Evolutionary conservation across 2,329 filamentous ascomycete genomes (phyloP).

Genomic region (Penicillium sp.): DNA sequence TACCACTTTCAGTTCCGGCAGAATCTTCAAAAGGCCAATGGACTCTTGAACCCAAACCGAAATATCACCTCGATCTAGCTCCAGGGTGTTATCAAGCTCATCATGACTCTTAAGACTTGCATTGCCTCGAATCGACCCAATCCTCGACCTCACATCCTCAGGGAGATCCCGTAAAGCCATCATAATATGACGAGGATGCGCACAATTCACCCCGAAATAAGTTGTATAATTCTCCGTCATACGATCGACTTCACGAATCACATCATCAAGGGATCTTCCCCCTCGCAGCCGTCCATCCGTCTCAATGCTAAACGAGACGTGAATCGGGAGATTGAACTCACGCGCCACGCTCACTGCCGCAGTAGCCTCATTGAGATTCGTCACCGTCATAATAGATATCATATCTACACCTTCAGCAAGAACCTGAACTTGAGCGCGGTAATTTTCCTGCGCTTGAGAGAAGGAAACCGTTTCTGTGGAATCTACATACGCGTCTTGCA

Average conservation of each 20-base stretch:
- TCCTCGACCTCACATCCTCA: neutral
- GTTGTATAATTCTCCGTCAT: neutral
- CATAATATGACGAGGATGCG: neutral
- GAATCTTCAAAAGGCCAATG: neutral
- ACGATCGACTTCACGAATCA: neutral
- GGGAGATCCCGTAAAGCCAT: neutral
- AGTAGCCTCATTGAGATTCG: neutral
- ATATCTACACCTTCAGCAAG: neutral
- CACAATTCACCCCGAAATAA: neutral
- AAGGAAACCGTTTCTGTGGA: neutral
- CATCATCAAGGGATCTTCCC: neutral
- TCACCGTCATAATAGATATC: neutral
- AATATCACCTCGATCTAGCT: neutral
- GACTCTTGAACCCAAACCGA: neutral
- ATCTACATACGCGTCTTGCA: neutral
- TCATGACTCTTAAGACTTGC: neutral
- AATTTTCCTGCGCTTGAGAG: neutral
- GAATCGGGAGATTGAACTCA: neutral
- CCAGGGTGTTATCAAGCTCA: neutral
- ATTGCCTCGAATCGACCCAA: neutral
- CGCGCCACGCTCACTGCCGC: neutral
- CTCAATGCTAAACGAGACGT: neutral
- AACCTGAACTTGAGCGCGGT: neutral
- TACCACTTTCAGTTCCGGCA: neutral
- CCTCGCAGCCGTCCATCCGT: neutral